Evolutionary conservation across 1,284 basidiomycete genomes (phyloP).

Genomic region (Sporisorium graminicola): DNA sequence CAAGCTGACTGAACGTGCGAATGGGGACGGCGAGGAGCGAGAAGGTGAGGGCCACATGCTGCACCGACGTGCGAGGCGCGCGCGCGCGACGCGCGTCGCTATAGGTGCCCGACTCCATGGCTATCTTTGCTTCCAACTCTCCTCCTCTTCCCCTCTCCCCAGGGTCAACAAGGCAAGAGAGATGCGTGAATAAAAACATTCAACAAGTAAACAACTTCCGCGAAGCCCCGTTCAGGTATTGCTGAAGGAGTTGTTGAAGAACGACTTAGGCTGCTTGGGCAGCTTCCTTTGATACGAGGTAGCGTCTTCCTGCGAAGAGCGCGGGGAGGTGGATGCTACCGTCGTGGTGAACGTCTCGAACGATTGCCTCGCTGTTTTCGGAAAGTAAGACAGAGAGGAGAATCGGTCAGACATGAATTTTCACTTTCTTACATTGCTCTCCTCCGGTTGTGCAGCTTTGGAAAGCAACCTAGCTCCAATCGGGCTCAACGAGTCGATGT

Average conservation of each 20-base stretch:
- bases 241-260: constrained; percentile 43
- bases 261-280: constrained; percentile 31
- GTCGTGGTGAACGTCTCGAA: constrained; percentile 24
- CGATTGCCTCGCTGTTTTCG: constrained; percentile 2
- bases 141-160: not conserved
- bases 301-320: not conserved
- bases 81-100: not conserved
- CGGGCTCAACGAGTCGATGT: not conserved
- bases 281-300: constrained; percentile 17
- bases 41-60: too few relatives aligned
- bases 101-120: not conserved
- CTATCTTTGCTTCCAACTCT: not conserved
- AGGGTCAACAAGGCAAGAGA: not conserved
- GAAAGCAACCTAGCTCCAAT: too few relatives aligned
- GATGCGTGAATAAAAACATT: not conserved
- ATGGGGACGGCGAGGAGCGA: too few relatives aligned
- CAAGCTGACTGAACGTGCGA: too few relatives aligned
- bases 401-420: constrained; percentile 15
- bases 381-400: not conserved
- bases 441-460: not conserved
- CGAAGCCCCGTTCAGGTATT: constrained; percentile 13
- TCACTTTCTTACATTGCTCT: not conserved
- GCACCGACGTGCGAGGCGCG: too few relatives aligned
- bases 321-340: not conserved
- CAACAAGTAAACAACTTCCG: not conserved